Evolutionary conservation across 1,139 yeast species (phyloP).

Genomic region (Lodderomyces oxycetoniae): DNA sequence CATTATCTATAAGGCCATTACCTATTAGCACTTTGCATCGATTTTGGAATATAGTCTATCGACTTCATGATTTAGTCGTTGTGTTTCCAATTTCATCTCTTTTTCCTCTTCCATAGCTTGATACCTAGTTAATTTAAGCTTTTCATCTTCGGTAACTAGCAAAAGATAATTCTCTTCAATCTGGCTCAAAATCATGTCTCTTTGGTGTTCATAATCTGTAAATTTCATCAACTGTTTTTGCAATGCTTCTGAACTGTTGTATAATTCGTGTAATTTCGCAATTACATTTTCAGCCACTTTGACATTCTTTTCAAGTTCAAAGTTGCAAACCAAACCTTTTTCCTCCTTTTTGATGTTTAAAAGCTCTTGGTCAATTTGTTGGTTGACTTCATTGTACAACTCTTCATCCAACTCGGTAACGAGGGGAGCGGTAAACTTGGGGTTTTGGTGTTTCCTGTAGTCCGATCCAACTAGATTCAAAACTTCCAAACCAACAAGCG

Average conservation of each 20-base stretch:
- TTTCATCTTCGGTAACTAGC: constrained; percentile 6
- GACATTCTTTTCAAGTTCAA: too few species aligned
- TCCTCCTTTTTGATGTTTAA: not conserved
- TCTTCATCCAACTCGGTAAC: constrained; percentile 42
- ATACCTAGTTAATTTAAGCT: constrained; percentile 3
- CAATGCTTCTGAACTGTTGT: constrained; percentile 1
- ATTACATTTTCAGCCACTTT: constrained; percentile 9
- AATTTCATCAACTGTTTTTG: constrained; percentile 1
- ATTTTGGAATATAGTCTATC: constrained; percentile 3
- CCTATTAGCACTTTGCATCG: too few species aligned
- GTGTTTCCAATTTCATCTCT: constrained; percentile 3
- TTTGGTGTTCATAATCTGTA: constrained; percentile 1
- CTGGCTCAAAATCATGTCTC: constrained; percentile 1
- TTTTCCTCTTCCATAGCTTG: constrained; percentile 5
- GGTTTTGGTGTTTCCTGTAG: constrained; percentile 30
- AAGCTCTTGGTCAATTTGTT: constrained; percentile 26
- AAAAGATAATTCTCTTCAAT: constrained; percentile 1
- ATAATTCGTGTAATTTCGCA: constrained; percentile 9
- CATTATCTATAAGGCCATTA: too few species aligned
- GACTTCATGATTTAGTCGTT: constrained; percentile 4
- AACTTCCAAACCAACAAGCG: constrained; percentile 34
- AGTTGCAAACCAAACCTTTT: too few species aligned
- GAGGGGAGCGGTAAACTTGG: constrained; percentile 18
- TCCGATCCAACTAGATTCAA: constrained; percentile 45
- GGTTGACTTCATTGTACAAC: constrained; percentile 20